Conservation (phyloP, 1,284 basidiomycete species). For the Tetrapyrgos nigripes region DNA sequence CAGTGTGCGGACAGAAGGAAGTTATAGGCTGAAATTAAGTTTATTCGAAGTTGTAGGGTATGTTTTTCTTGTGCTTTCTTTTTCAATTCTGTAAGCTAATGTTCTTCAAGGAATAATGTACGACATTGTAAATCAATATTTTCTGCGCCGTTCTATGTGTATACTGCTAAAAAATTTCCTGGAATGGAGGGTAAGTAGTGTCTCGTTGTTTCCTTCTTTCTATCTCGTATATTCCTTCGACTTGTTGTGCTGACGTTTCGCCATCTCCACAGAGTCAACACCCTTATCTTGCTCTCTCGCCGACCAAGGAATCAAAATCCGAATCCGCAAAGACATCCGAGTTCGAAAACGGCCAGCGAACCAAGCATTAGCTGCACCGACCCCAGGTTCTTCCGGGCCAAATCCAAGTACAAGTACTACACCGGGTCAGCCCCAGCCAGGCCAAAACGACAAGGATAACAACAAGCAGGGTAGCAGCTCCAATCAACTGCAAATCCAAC, state of each 20-base stretch:
- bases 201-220: background rate
- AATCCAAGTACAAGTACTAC: too few relatives aligned
- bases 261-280: constrained; percentile 70
- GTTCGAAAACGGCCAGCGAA: constrained; percentile 69
- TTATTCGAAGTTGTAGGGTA: constrained; percentile 94
- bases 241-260: constrained; percentile 12
- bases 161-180: constrained; percentile 94
- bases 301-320: constrained; percentile 92
- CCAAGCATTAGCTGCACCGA: constrained; percentile 31
- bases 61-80: constrained; percentile 38
- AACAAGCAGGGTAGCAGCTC: background rate
- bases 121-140: constrained; percentile 90
- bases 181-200: constrained; percentile 82
- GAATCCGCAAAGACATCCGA: constrained; percentile 88
- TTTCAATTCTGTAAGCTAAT: constrained; percentile 3
- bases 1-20: constrained; percentile 89
- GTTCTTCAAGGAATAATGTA: constrained; percentile 68
- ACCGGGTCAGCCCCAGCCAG: constrained; percentile 5
- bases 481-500: background rate
- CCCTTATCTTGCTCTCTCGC: constrained; percentile 87
- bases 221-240: background rate
- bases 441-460: background rate
- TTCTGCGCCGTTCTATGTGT: constrained; percentile 88
- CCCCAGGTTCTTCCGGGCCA: constrained; percentile 1
- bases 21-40: constrained; percentile 85